These are phyloP conservation scores for Davidsoniella neocaledoniae DNA, from an alignment of 2,329 filamentous ascomycete genomes.

Conservation along the genomic window DNA sequence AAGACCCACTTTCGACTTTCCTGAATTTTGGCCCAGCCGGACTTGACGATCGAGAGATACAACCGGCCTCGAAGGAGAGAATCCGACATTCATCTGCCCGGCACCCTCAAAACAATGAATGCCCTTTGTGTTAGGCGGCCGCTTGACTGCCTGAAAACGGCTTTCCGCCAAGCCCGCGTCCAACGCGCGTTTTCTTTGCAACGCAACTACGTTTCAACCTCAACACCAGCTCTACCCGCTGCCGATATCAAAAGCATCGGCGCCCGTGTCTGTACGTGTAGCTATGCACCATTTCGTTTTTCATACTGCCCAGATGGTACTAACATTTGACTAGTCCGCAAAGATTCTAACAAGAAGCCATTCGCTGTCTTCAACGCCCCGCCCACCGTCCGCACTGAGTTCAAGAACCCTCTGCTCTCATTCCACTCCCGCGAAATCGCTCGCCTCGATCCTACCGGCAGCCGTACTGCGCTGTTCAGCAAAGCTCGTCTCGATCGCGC, in stretches of 20 bases:
- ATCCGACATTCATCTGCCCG: not conserved
- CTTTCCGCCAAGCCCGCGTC: constrained; percentile 40
- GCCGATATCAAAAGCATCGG: constrained; percentile 17
- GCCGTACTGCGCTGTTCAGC: constrained; percentile 67
- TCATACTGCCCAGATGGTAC: too few relatives aligned
- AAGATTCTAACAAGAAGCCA: constrained; percentile 13
- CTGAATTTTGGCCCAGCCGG: not conserved
- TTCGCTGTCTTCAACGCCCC: constrained; percentile 15
- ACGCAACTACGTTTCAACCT: constrained; percentile 10
- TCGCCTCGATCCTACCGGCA: constrained; percentile 68
- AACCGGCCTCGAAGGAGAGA: not conserved
- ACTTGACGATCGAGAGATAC: too few relatives aligned
- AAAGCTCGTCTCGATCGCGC: constrained; percentile 61
- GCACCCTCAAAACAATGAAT: constrained; percentile 33
- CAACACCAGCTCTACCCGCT: constrained; percentile 19
- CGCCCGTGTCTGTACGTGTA: constrained; percentile 18
- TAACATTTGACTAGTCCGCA: constrained; percentile 9
- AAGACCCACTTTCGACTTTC: not conserved
- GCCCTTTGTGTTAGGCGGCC: constrained; percentile 46
- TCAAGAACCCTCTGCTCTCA: constrained; percentile 43
- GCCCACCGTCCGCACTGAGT: constrained; percentile 21
- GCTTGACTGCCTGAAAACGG: constrained; percentile 51
- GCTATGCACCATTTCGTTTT: not conserved
- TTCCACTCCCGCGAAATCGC: constrained; percentile 54
- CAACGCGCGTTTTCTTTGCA: constrained; percentile 21